Base-by-base conservation (phyloP, 2,329 filamentous ascomycete genomes). In the Septoria linicola region DNA sequence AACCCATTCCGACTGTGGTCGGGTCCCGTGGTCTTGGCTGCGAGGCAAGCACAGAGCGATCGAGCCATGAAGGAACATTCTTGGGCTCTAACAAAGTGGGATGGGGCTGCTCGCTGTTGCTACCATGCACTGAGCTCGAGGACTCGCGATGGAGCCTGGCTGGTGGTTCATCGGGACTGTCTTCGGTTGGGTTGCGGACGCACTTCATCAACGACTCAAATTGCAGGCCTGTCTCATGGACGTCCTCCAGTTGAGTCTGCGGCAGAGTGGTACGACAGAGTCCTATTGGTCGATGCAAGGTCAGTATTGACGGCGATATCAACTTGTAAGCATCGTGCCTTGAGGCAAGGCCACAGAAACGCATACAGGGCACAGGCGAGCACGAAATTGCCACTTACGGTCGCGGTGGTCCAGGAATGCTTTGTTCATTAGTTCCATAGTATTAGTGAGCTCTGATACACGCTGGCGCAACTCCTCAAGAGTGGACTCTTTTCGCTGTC, bases 401-500 rank as follows among this genome's bases (percentile, higher is more conserved):
- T 62, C 53, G 8, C 54, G 49, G 41, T 58, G 61, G 16, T 74
- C 76, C 59, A 83, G 73, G 60, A 95, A 90, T 0, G 82, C 80
- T 44, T 78, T 82, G 70, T 81, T 85, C 83, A 95, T 89, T 60
- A 86, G 80, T 49, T 87, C 80, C 54, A 91, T 85, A 17, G 80
- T 81, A 11, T 78, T 76, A 52, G 85, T 80, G n/a, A 95, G 78
- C 19, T 81, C 77, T 47, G 83, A 74, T 20, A 92, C 87, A 54
- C 84, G 79, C 47, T 81, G 78, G 65, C 89, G 85, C 8, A 95
- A 76, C 1, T 81, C 82, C 21, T 82, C 79, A 49, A 95, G 92
- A 4, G 87, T 87, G 17, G 80, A 85, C 65, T 95, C 90, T 70
- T 95, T 95, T 44, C 90, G 84, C 63, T 87, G 82, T 13, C 90